Base-by-base conservation (phyloP, 768 basidiomycete genomes). In the Hemileccinum rubropunctum region DNA sequence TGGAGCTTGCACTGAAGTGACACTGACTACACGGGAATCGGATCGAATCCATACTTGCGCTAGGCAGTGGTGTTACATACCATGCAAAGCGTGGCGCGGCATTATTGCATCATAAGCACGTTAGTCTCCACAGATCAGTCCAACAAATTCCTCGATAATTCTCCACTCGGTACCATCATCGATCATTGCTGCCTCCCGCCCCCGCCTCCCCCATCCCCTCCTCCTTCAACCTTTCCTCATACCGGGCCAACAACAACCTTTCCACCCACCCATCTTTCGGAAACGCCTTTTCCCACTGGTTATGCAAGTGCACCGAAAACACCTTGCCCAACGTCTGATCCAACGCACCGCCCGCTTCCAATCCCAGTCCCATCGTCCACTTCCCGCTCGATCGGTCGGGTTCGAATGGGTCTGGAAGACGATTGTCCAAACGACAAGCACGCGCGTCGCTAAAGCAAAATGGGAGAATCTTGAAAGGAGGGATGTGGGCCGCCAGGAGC, bases 391-490 rank as follows among this genome's bases (percentile, higher is more conserved):
- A 54, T 40, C 76, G 71, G 58, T 75, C 86, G 39, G 76, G 76
- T 27, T 64, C 60, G 66, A 99, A 98, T 4, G 95, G 95, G 62
- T 97, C 92, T 0, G 95, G 95, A 4, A 99, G 80, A 3, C 94
- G 80, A 59, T 93, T 95, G 68, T 98, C 93, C 20, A 91, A 71
- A n/a, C 92, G 78, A 66, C 95, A 98, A 6, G 90, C 89, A 17
- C 89, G 82, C 4, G 82, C 93, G 59, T 99, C 95, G 54, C 84
- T 84, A 71, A 98, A 94, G 72, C 95, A 98, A 74, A 90, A 99
- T 0, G 95, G 95, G 13, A 99, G 81, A 38, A 98, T 76, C 59
- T 90, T 86, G 75, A 98, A 98, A 0, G 95, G 94, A 0, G 82
- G 84, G 34, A 92, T 75, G 17, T 77, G 77, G 0, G 72, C 80